These are phyloP conservation scores for Candida tetrigidarum DNA, from an alignment of 1,139 yeast species.

Conservation along the genomic window DNA sequence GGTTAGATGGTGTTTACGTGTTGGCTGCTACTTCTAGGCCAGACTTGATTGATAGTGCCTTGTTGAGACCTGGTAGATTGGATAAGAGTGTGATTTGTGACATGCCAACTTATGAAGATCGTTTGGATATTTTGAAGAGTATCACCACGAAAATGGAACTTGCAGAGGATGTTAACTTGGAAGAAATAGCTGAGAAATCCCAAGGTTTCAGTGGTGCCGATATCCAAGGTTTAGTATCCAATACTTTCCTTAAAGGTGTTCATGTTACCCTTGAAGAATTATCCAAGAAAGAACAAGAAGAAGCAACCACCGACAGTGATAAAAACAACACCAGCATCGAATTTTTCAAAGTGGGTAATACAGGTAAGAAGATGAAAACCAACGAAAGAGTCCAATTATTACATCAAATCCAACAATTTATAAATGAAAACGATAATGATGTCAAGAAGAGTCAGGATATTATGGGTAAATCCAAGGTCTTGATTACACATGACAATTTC, in stretches of 20 bases:
- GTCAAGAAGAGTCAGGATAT: slow-evolving; percentile 17
- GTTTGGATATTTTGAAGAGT: slow-evolving; percentile 72
- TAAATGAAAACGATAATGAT: slow-evolving; percentile 15
- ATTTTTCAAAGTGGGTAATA: slow-evolving; percentile 36
- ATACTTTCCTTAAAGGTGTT: slow-evolving; percentile 90
- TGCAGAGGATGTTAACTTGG: slow-evolving; percentile 54
- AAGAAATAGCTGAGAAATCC: slow-evolving; percentile 60
- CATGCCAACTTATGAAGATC: slow-evolving; percentile 73
- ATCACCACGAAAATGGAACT: slow-evolving; percentile 62
- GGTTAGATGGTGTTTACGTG: slow-evolving; percentile 94
- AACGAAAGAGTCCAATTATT: slow-evolving; percentile 49
- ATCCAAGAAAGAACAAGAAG: slow-evolving; percentile 33
- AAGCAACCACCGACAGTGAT: slow-evolving; percentile 17
- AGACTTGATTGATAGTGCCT: slow-evolving; percentile 92
- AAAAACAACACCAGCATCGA: slow-evolving; percentile 28
- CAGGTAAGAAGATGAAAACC: slow-evolving; percentile 41
- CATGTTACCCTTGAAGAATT: slow-evolving; percentile 65
- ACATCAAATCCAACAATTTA: slow-evolving; percentile 51
- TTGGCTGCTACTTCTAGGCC: slow-evolving; percentile 97
- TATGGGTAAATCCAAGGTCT: slow-evolving; percentile 25
- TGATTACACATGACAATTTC: slow-evolving; percentile 60
- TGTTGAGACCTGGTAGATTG: slow-evolving; percentile 92
- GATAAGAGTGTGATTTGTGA: slow-evolving; percentile 93
- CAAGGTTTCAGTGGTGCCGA: slow-evolving; percentile 95
- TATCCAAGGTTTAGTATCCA: slow-evolving; percentile 88